Conservation (phyloP, 2,329 filamentous ascomycete species). For the Drechslerella stenobrocha region DNA sequence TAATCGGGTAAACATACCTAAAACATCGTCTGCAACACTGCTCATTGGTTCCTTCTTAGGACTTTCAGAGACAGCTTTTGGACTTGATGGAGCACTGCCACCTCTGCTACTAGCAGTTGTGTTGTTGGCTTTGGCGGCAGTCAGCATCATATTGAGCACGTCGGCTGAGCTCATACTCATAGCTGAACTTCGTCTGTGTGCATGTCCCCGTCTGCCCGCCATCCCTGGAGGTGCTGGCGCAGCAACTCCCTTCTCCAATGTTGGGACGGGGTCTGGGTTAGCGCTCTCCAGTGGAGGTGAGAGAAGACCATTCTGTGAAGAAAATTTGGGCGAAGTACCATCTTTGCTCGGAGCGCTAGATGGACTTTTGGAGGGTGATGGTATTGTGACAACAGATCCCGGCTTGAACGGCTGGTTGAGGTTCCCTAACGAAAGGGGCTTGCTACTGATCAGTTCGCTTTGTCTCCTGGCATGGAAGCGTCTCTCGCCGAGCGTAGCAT, state of each 20-base stretch:
- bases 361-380: conserved; percentile 29
- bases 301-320: conserved; percentile 42
- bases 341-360: conserved; percentile 28
- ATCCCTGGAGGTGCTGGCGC: conserved; percentile 45
- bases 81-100: conserved; percentile 43
- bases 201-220: conserved; percentile 39
- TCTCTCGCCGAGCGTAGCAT: conserved; percentile 37
- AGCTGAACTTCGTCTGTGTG: conserved; percentile 43
- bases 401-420: conserved; percentile 44
- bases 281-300: conserved; percentile 35
- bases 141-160: conserved; percentile 47
- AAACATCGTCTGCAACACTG: conserved; percentile 32
- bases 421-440: conserved; percentile 34
- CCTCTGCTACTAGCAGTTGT: conserved; percentile 16
- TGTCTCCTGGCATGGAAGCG: conserved; percentile 40
- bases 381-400: conserved; percentile 12
- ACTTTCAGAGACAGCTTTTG: conserved; percentile 25
- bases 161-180: conserved; percentile 47
- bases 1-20: conserved; percentile 25
- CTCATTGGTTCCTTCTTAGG: conserved; percentile 29
- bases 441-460: conserved; percentile 29
- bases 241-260: conserved; percentile 28
- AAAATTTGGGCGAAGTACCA: conserved; percentile 23
- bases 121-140: conserved; percentile 46
- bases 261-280: conserved; percentile 15